A percentile compares a stretch with the other conserved stretches of the same genome.
Evolutionary conservation across 179 eudicot species (phyloP).

Genomic region (Carnegiea gigantea): DNA sequence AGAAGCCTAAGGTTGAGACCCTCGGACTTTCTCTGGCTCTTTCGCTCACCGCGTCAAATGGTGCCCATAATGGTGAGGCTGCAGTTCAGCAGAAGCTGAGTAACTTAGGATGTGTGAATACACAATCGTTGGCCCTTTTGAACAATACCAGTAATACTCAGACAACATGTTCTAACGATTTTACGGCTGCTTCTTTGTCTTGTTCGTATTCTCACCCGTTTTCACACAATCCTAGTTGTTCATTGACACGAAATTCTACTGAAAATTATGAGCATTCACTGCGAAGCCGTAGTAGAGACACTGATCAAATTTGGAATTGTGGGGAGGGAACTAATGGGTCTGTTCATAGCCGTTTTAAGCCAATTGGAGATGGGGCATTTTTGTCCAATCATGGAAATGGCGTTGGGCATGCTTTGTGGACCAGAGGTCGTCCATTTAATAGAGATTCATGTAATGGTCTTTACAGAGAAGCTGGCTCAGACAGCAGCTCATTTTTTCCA

Average conservation of each 20-base stretch:
- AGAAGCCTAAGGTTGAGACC: constrained; percentile 67
- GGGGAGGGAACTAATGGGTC: constrained; percentile 94
- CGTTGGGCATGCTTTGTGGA: constrained; percentile 40
- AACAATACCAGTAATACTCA: constrained; percentile 39
- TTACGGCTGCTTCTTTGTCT: constrained; percentile 57
- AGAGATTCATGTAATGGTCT: constrained; percentile 50
- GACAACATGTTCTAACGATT: constrained; percentile 70
- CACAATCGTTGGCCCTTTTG: constrained; percentile 58
- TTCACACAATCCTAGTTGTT: constrained; percentile 89
- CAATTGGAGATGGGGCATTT: constrained; percentile 67
- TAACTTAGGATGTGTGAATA: constrained; percentile 25
- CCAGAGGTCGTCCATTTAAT: constrained; percentile 37
- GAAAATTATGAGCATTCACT: constrained; percentile 58
- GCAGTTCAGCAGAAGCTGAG: constrained; percentile 35
- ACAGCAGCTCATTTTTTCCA: constrained; percentile 60
- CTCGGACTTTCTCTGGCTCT: constrained; percentile 64
- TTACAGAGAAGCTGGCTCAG: constrained; percentile 49
- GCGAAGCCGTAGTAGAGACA: constrained; percentile 64
- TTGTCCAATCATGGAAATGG: constrained; percentile 52
- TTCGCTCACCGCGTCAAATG: constrained; percentile 59
- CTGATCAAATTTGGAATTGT: constrained; percentile 72
- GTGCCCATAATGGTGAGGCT: constrained; percentile 41
- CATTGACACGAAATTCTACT: constrained; percentile 67
- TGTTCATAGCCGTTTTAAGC: constrained; percentile 88
- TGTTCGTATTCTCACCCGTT: constrained; percentile 62